These are phyloP conservation scores for Fusarium drepaniforme DNA, from an alignment of 2,329 filamentous ascomycete genomes.

Conservation along the genomic window DNA sequence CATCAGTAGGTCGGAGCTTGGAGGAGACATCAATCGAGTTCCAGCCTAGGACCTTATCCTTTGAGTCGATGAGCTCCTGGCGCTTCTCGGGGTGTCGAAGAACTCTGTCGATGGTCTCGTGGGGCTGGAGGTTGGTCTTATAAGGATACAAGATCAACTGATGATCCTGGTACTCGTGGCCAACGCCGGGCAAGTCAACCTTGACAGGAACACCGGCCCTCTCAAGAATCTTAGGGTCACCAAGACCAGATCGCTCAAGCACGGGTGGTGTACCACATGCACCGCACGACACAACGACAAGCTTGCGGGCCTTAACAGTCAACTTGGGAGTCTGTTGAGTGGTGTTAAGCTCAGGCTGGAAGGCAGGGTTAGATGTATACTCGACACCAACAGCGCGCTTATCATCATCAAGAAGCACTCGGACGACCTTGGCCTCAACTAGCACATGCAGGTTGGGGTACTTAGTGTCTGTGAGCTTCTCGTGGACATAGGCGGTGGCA, in stretches of 20 bases:
- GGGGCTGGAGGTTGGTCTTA: slow-evolving; percentile 44
- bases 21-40: slow-evolving; percentile 66
- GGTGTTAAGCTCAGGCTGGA: slow-evolving; percentile 31
- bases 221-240: slow-evolving; percentile 61
- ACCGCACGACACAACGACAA: slow-evolving; percentile 56
- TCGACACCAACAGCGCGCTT: slow-evolving; percentile 70
- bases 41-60: slow-evolving; percentile 67
- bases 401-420: slow-evolving; percentile 64
- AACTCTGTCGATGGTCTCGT: slow-evolving; percentile 62
- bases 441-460: slow-evolving; percentile 72
- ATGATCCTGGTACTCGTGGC: slow-evolving; percentile 67
- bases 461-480: slow-evolving; percentile 48
- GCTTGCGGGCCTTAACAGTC: slow-evolving; percentile 44
- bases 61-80: slow-evolving; percentile 57
- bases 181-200: slow-evolving; percentile 64
- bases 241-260: slow-evolving; percentile 73
- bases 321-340: slow-evolving; percentile 20
- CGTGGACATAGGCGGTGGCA: slow-evolving; percentile 61
- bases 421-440: slow-evolving; percentile 66
- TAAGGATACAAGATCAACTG: slow-evolving; percentile 67
- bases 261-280: slow-evolving; percentile 66
- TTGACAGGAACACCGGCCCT: slow-evolving; percentile 60
- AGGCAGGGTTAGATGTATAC: slow-evolving; percentile 59
- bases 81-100: slow-evolving; percentile 61
- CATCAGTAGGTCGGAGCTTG: slow-evolving; percentile 67